Conservation (phyloP, 768 basidiomycete species). For the Calocera cornea region DNA sequence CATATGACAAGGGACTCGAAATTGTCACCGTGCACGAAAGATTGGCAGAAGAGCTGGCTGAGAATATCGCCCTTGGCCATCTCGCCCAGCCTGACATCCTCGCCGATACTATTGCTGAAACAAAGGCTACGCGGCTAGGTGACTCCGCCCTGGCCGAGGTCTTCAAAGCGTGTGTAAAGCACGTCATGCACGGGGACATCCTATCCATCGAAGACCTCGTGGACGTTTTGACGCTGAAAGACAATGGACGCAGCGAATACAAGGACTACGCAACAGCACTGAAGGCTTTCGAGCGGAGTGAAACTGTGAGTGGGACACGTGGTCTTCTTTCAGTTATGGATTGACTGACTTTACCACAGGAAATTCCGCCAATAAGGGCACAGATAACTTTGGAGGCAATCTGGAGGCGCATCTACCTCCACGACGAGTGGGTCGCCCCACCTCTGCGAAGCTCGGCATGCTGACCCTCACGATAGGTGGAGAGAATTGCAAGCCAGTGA, state of each 20-base stretch:
- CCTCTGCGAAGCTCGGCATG: slow-evolving; percentile 5
- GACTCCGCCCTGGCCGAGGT: slow-evolving; percentile 21
- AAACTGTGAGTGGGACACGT: slow-evolving; percentile 20
- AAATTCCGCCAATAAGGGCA: slow-evolving; percentile 55
- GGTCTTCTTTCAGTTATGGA: background rate
- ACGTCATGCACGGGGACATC: slow-evolving; percentile 59
- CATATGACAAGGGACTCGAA: slow-evolving; percentile 76
- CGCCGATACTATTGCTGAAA: background rate
- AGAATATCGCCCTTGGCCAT: slow-evolving; percentile 14
- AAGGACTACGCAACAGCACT: slow-evolving; percentile 59
- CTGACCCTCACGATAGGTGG: slow-evolving; percentile 45
- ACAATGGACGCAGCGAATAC: slow-evolving; percentile 41
- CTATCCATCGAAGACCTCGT: slow-evolving; percentile 66
- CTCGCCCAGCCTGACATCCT: background rate
- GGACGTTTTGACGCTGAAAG: slow-evolving; percentile 75
- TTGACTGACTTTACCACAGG: slow-evolving; percentile 27
- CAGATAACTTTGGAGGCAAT: slow-evolving; percentile 56
- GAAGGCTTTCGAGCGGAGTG: slow-evolving; percentile 18
- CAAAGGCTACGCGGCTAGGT: background rate
- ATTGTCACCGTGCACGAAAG: slow-evolving; percentile 72
- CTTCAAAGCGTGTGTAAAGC: slow-evolving; percentile 54
- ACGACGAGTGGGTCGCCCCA: slow-evolving; percentile 58
- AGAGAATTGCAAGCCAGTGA: slow-evolving; percentile 55
- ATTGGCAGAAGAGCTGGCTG: slow-evolving; percentile 48
- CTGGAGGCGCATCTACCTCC: slow-evolving; percentile 79